These are phyloP conservation scores for Exophiala sp. DNA, from an alignment of 2,329 filamentous ascomycete genomes.

Conservation along the genomic window DNA sequence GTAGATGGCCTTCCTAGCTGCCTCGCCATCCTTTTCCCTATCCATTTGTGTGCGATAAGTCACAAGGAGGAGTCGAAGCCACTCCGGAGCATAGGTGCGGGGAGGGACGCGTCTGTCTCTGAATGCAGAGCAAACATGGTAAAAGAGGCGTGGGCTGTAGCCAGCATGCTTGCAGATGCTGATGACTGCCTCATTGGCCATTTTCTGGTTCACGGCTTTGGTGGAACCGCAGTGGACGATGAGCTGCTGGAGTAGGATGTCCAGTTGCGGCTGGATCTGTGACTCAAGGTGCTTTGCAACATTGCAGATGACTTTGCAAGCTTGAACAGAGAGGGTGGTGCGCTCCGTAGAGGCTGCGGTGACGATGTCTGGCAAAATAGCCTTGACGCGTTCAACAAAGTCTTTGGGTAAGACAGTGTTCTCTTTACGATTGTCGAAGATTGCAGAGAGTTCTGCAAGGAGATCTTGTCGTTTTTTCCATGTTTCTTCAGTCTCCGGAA, in stretches of 20 bases:
- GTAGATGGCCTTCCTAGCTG: constrained; percentile 81
- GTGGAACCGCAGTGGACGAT: constrained; percentile 84
- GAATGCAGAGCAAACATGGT: constrained; percentile 74
- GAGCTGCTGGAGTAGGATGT: constrained; percentile 52
- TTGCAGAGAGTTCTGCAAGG: constrained; percentile 20
- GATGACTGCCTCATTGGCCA: constrained; percentile 75
- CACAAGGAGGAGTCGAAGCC: constrained; percentile 75
- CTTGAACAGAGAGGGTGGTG: constrained; percentile 26
- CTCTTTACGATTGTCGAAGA: constrained; percentile 23
- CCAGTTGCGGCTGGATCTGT: constrained; percentile 26
- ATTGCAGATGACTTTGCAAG: constrained; percentile 18
- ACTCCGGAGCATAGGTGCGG: constrained; percentile 68
- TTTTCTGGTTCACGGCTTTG: constrained; percentile 86
- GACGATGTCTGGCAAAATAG: constrained; percentile 24
- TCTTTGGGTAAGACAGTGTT: constrained; percentile 21
- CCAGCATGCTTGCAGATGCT: constrained; percentile 71
- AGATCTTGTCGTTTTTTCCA: constrained; percentile 28
- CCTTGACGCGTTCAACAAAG: constrained; percentile 24
- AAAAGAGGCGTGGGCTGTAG: constrained; percentile 73
- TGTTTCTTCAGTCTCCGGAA: constrained; percentile 25
- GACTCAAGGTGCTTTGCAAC: constrained; percentile 22
- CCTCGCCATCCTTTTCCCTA: constrained; percentile 72
- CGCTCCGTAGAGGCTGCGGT: constrained; percentile 25
- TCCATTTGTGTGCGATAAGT: constrained; percentile 76
- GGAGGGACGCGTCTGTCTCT: constrained; percentile 93